Conservation (phyloP, 305 asterid species). For the Fraxinus baroniana region DNA sequence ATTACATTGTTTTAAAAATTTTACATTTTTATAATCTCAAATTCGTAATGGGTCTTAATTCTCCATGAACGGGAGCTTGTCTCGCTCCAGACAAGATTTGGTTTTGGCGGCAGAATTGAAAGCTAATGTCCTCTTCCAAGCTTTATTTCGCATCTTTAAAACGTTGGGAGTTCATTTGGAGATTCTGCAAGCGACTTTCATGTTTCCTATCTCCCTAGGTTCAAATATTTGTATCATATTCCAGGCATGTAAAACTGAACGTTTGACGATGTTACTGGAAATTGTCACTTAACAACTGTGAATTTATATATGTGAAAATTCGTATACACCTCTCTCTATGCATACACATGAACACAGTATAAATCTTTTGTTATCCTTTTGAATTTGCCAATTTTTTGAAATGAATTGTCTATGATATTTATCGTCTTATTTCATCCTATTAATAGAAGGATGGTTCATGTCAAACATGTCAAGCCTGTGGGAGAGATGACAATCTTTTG, state of each 20-base stretch:
- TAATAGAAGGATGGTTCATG: conserved; percentile 75
- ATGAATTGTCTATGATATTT: conserved; percentile 1
- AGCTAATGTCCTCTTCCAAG: neutral
- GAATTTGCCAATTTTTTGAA: neutral
- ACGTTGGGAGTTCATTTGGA: neutral
- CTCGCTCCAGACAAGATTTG: neutral
- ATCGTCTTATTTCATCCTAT: conserved; percentile 11
- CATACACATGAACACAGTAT: neutral
- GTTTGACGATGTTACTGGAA: neutral
- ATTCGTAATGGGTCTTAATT: neutral
- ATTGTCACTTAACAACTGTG: neutral
- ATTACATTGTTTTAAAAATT: neutral
- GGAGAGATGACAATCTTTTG: conserved; percentile 55
- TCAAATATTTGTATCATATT: neutral
- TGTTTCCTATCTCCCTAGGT: neutral
- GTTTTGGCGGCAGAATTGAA: neutral
- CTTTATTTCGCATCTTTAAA: neutral
- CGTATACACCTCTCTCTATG: neutral
- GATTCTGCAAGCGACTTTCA: neutral
- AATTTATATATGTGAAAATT: neutral
- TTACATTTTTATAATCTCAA: neutral
- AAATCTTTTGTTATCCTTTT: neutral
- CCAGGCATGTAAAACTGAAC: neutral
- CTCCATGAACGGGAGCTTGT: neutral
- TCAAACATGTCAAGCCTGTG: conserved; percentile 91